Conservation (phyloP, 2,329 filamentous ascomycete genomes). For the Lomentospora prolificans region DNA sequence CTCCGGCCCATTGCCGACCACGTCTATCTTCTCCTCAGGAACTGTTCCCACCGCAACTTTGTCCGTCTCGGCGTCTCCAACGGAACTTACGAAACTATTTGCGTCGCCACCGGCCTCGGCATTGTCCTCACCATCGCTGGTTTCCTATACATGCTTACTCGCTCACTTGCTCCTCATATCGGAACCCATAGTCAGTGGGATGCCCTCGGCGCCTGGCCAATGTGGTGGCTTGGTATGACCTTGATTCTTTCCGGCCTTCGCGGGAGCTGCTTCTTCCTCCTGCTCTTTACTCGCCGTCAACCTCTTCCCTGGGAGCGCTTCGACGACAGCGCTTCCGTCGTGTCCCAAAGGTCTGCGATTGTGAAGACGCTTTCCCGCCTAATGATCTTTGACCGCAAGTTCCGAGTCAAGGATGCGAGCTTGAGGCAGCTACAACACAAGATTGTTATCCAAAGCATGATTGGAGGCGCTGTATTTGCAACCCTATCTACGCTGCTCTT, state of each 20-base stretch:
- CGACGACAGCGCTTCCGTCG: constrained; percentile 24
- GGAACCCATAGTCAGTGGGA: constrained; percentile 31
- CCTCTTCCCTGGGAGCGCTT: constrained; percentile 37
- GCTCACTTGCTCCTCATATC: constrained; percentile 26
- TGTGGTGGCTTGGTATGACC: constrained; percentile 34
- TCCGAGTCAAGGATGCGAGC: constrained; percentile 32
- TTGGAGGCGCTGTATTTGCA: constrained; percentile 27
- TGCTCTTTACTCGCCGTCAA: constrained; percentile 35
- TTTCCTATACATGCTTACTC: constrained; percentile 28
- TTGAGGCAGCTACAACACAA: constrained; percentile 32
- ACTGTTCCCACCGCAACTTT: constrained; percentile 40
- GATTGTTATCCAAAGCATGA: constrained; percentile 32
- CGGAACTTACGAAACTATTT: constrained; percentile 38
- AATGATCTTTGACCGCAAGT: constrained; percentile 38
- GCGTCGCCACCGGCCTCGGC: constrained; percentile 33
- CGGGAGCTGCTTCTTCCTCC: constrained; percentile 36
- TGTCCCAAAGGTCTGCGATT: constrained; percentile 17
- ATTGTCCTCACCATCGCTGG: constrained; percentile 29
- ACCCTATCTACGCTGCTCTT: constrained; percentile 27
- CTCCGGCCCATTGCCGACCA: constrained; percentile 35
- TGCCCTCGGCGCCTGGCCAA: constrained; percentile 31
- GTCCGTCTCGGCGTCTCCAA: constrained; percentile 44
- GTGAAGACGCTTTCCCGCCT: constrained; percentile 23
- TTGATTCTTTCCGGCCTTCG: constrained; percentile 33
- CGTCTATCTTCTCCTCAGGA: constrained; percentile 33